phyloP scores from a whole-genome alignment of 179 eudicot genomes.

The Monotropa hypopitys region DNA sequence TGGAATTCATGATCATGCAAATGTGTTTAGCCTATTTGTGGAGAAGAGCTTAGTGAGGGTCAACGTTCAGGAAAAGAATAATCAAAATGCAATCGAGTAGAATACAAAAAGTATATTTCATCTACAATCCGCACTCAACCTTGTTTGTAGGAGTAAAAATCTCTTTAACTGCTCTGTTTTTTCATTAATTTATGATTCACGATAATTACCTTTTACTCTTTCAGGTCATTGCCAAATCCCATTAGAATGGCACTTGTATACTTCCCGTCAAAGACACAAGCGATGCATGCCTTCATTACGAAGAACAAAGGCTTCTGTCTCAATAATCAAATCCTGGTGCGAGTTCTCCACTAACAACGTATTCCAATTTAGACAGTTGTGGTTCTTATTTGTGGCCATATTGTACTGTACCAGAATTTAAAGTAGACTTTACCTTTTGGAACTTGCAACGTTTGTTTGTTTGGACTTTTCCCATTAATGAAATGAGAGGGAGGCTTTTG shows the following conservation, averaged over 20 bases:
- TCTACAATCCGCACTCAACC: background rate
- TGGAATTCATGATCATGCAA: too few relatives aligned
- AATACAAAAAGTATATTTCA: background rate
- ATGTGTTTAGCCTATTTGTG: background rate
- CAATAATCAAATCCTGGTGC: conserved; percentile 35
- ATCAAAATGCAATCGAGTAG: background rate
- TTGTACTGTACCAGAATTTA: background rate
- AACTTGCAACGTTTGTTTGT: background rate
- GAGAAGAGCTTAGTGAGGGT: background rate
- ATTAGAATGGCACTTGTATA: conserved; percentile 34
- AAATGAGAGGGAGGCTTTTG: background rate
- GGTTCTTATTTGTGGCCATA: background rate
- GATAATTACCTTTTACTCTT: conserved; percentile 2
- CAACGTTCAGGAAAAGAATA: background rate
- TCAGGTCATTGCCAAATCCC: conserved; percentile 28
- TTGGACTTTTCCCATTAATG: background rate
- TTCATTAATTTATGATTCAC: background rate
- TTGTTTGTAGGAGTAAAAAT: background rate
- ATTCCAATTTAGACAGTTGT: background rate
- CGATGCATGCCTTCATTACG: conserved; percentile 44
- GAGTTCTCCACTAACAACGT: conserved; percentile 39
- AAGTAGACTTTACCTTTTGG: background rate
- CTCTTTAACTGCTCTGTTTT: background rate
- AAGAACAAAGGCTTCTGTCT: conserved; percentile 48
- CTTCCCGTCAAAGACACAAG: conserved; percentile 42